A percentile compares a stretch with the other conserved stretches of the same genome.
These are phyloP conservation scores for Arthroderma sp. DNA, from an alignment of 2,329 filamentous ascomycete species.

Conservation along the genomic window DNA sequence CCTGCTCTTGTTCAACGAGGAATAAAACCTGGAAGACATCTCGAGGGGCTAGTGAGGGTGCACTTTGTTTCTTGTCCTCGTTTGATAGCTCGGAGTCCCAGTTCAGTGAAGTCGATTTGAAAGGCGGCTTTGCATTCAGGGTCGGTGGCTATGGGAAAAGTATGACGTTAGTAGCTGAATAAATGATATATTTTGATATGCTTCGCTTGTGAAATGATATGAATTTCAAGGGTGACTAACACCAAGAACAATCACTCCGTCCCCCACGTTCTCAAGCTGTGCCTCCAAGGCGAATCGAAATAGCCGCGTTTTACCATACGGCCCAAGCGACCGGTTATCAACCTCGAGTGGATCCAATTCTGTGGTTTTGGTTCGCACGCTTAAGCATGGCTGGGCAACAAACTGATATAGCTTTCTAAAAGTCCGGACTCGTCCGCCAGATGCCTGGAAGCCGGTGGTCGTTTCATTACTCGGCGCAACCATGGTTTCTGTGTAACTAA, in stretches of 20 bases:
- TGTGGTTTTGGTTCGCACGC: constrained; percentile 80
- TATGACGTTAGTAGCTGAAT: constrained; percentile 1
- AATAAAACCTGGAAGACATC: constrained; percentile 55
- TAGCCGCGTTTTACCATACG: constrained; percentile 29
- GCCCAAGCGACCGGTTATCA: constrained; percentile 32
- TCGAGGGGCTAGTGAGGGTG: constrained; percentile 43
- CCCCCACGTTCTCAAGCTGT: constrained; percentile 88
- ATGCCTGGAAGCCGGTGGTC: constrained; percentile 31
- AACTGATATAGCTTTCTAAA: constrained; percentile 97
- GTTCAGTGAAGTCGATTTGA: constrained; percentile 41
- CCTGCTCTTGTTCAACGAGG: constrained; percentile 42
- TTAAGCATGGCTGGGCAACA: constrained; percentile 75
- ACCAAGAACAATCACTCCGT: constrained; percentile 68
- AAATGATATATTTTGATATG: neutral
- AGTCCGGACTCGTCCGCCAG: constrained; percentile 56
- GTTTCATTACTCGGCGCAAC: constrained; percentile 19
- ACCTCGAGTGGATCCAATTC: constrained; percentile 39
- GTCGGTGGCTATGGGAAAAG: constrained; percentile 27
- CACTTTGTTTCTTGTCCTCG: constrained; percentile 13
- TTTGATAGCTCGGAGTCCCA: constrained; percentile 34
- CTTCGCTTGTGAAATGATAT: constrained; percentile 4
- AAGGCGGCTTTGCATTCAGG: constrained; percentile 39
- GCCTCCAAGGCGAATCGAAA: constrained; percentile 69
- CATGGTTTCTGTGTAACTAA: constrained; percentile 83
- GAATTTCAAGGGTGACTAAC: constrained; percentile 20